Evolutionary conservation across 1,284 basidiomycete genomes (phyloP).

Genomic region (Sparassis latifolia): DNA sequence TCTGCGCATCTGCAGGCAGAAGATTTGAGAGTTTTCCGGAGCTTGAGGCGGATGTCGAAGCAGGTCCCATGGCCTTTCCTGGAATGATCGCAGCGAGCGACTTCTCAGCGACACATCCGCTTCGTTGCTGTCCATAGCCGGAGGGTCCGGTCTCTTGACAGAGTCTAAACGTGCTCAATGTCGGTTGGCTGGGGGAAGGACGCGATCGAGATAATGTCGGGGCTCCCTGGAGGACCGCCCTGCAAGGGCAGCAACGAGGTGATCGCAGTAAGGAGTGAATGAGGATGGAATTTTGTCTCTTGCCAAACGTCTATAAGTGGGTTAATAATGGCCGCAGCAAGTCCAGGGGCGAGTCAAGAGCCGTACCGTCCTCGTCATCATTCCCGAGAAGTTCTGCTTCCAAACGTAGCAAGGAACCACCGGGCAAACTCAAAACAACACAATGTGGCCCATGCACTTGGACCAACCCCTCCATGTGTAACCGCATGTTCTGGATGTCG

Average conservation of each 20-base stretch:
- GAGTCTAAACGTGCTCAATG: constrained; percentile 69
- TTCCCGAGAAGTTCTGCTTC: constrained; percentile 52
- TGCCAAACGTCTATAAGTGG: constrained; percentile 52
- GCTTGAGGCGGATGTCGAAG: constrained; percentile 24
- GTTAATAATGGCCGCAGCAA: not conserved
- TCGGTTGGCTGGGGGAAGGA: constrained; percentile 69
- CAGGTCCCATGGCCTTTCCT: constrained; percentile 31
- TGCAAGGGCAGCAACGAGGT: constrained; percentile 59
- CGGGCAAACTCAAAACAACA: constrained; percentile 58
- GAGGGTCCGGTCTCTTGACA: constrained; percentile 84
- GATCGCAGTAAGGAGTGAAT: constrained; percentile 56
- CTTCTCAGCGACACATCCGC: constrained; percentile 62
- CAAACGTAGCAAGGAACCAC: constrained; percentile 69
- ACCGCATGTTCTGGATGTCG: constrained; percentile 34
- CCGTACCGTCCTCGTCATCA: constrained; percentile 39
- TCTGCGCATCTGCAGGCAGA: constrained; percentile 53
- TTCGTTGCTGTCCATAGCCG: constrained; percentile 73
- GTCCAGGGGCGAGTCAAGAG: constrained; percentile 3
- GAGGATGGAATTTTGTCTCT: constrained; percentile 55
- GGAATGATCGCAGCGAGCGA: constrained; percentile 33
- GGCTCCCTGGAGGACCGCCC: constrained; percentile 35
- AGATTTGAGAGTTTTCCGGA: constrained; percentile 36
- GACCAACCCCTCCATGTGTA: constrained; percentile 48
- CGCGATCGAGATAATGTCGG: constrained; percentile 61
- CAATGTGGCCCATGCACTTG: constrained; percentile 67